Conservation (phyloP, 495 filamentous ascomycete genomes). For the Penicillium malachiteum region DNA sequence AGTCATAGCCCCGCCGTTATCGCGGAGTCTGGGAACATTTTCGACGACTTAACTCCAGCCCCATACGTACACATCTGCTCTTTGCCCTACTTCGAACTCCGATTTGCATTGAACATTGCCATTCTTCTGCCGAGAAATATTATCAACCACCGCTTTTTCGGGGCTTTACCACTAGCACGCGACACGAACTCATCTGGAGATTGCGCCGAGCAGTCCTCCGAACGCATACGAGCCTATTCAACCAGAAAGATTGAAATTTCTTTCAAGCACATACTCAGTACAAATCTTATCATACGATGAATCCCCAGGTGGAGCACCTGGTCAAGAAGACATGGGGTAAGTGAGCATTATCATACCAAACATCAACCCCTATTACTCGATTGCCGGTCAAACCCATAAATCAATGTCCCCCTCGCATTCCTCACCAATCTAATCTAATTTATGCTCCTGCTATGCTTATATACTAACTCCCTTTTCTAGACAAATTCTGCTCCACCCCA, state of each 20-base stretch:
- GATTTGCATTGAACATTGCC: no score
- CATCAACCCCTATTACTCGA: neutral
- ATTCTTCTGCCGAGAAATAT: no score
- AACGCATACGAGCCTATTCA: neutral
- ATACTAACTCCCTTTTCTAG: slow-evolving; percentile 29
- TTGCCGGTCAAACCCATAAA: neutral
- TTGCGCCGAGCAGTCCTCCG: neutral
- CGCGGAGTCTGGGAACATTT: slow-evolving; percentile 4
- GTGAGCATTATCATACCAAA: slow-evolving; percentile 17
- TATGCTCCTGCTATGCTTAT: neutral
- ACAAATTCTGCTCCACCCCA: slow-evolving; percentile 50
- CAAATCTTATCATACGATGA: slow-evolving; percentile 50
- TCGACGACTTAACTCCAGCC: neutral
- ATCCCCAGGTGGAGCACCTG: slow-evolving; percentile 64
- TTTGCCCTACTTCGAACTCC: no score
- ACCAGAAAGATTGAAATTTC: neutral
- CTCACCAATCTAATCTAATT: no score
- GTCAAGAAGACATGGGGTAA: slow-evolving; percentile 71
- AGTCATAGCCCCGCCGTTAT: slow-evolving; percentile 27
- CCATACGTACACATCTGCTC: neutral
- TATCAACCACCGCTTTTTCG: no score
- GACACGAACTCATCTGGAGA: slow-evolving; percentile 5
- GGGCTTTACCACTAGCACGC: slow-evolving; percentile 11
- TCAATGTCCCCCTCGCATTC: neutral
- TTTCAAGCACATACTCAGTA: no score